These are phyloP conservation scores for Tylopilus balloui DNA, from an alignment of 768 basidiomycete genomes.

Conservation along the genomic window DNA sequence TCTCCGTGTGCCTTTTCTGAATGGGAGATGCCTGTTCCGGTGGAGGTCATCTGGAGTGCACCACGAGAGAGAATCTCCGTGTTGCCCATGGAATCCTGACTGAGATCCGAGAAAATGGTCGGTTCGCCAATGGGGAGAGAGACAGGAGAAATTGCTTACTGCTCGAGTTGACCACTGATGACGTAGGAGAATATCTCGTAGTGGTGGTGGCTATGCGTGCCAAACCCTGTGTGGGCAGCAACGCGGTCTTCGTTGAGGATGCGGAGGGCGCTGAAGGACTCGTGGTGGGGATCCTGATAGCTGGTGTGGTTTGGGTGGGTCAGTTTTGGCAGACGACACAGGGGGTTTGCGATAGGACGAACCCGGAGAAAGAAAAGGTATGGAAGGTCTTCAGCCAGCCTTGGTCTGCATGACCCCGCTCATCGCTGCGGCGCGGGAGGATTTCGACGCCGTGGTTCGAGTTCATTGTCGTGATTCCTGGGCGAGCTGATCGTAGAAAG, in stretches of 20 bases:
- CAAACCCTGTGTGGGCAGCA: slow-evolving; percentile 71
- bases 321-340: slow-evolving; percentile 15
- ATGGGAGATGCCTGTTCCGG: slow-evolving; percentile 89
- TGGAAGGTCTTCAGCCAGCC: slow-evolving; percentile 88
- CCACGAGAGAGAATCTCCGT: slow-evolving; percentile 85
- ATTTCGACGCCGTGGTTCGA: slow-evolving; percentile 32
- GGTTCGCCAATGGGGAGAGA: not conserved
- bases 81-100: slow-evolving; percentile 91
- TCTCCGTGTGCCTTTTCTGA: slow-evolving; percentile 58
- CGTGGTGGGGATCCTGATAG: slow-evolving; percentile 57
- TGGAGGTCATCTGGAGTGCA: slow-evolving; percentile 85
- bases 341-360: slow-evolving; percentile 27
- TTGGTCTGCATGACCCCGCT: slow-evolving; percentile 72
- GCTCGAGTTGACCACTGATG: slow-evolving; percentile 72
- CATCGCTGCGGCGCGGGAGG: slow-evolving; percentile 51
- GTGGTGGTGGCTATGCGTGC: slow-evolving; percentile 76
- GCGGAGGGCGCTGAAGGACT: slow-evolving; percentile 68
- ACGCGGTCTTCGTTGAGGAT: slow-evolving; percentile 96
- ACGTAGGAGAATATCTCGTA: slow-evolving; percentile 93
- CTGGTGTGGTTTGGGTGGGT: slow-evolving; percentile 23
- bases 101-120: slow-evolving; percentile 25
- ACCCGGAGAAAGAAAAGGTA: slow-evolving; percentile 75
- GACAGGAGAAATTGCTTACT: slow-evolving; percentile 49
- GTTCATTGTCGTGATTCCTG: slow-evolving; percentile 12
- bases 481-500: not conserved